Evolutionary conservation across 2,329 filamentous ascomycete genomes (phyloP).

Genomic region (Leptographium radiaticola): DNA sequence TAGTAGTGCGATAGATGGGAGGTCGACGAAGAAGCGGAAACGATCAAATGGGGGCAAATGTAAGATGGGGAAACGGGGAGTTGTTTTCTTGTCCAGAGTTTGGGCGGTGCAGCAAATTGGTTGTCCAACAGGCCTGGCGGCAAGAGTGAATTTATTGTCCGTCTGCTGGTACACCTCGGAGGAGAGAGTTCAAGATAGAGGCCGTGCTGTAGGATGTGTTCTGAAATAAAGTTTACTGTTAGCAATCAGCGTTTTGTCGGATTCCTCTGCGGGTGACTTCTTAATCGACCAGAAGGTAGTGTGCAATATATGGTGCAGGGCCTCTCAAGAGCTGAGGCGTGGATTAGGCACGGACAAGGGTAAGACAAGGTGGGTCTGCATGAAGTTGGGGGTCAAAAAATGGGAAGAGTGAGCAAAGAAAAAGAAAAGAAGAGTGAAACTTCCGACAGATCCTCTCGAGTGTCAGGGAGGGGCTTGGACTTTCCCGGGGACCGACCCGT

Average conservation of each 20-base stretch:
- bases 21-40: neutral
- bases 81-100: neutral
- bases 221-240: neutral
- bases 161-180: slow-evolving; percentile 2
- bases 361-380: neutral
- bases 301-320: no score
- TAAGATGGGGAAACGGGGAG: neutral
- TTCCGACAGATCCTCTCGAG: neutral
- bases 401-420: neutral
- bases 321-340: no score
- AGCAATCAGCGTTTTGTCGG: neutral
- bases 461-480: neutral
- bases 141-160: neutral
- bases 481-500: neutral
- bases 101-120: neutral
- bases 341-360: neutral
- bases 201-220: neutral
- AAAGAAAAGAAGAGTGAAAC: neutral
- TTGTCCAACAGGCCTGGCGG: neutral
- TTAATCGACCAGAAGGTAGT: neutral
- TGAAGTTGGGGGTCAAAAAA: neutral
- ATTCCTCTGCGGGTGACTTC: neutral
- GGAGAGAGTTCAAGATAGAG: slow-evolving; percentile 2
- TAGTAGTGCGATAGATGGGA: neutral
- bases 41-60: neutral